These are phyloP conservation scores for Floccularia luteovirens DNA, from an alignment of 768 basidiomycete species.

Conservation along the genomic window DNA sequence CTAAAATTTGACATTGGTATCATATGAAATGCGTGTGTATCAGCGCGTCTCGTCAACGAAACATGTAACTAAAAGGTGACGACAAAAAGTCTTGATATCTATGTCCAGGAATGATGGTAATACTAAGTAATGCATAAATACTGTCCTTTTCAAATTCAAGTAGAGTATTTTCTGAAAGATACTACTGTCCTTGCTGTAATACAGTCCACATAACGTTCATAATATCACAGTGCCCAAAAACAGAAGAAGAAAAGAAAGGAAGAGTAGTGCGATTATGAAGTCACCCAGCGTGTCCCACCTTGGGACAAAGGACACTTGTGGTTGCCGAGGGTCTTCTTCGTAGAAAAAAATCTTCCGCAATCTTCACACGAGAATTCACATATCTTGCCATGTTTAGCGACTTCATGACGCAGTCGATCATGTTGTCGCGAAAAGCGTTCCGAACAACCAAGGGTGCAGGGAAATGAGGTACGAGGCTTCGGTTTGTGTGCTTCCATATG, in stretches of 20 bases:
- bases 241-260: slow-evolving; percentile 7
- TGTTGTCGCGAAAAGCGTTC: slow-evolving; percentile 51
- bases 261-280: slow-evolving; percentile 12
- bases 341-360: slow-evolving; percentile 47
- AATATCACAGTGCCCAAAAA: slow-evolving; percentile 4
- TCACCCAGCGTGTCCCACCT: slow-evolving; percentile 42
- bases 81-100: too few relatives aligned
- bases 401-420: slow-evolving; percentile 50
- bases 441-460: slow-evolving; percentile 46
- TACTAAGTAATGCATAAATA: too few relatives aligned
- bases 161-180: too few relatives aligned
- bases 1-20: too few relatives aligned
- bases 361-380: slow-evolving; percentile 47
- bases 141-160: too few relatives aligned
- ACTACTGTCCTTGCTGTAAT: too few relatives aligned
- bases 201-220: too few relatives aligned
- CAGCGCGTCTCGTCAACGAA: too few relatives aligned
- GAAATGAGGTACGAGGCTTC: slow-evolving; percentile 38
- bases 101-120: too few relatives aligned
- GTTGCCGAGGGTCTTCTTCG: slow-evolving; percentile 42
- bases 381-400: slow-evolving; percentile 48
- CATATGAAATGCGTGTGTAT: too few relatives aligned
- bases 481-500: slow-evolving; percentile 51
- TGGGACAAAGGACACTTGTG: slow-evolving; percentile 49
- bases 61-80: too few relatives aligned